Evolutionary conservation across 192 early-diverging fungal genomes (phyloP).

Genomic region (Coemansia sp.): DNA sequence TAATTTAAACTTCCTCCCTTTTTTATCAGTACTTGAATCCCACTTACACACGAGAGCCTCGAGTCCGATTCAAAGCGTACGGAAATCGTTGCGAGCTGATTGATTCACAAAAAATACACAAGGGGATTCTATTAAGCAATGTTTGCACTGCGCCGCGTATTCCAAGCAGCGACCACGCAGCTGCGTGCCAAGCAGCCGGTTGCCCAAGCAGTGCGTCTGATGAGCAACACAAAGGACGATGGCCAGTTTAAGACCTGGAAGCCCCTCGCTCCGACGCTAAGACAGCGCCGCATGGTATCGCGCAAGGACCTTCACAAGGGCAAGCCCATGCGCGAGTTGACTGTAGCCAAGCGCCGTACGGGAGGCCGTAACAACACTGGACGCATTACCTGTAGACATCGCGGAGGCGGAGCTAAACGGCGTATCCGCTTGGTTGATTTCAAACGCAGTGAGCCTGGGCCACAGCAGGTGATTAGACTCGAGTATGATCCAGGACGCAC

Average conservation of each 20-base stretch:
- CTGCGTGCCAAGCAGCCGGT: not conserved
- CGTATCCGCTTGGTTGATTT: conserved; percentile 87
- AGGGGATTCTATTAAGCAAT: too few relatives aligned
- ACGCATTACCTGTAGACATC: conserved; percentile 84
- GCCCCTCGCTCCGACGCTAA: conserved; percentile 77
- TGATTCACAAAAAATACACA: too few relatives aligned
- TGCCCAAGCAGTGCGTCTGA: conserved; percentile 6
- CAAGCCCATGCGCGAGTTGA: conserved; percentile 71
- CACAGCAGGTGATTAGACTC: conserved; percentile 79
- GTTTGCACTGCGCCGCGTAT: conserved; percentile 14
- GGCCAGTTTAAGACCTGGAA: conserved; percentile 93
- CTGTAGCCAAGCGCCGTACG: conserved; percentile 73
- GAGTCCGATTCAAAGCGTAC: too few relatives aligned
- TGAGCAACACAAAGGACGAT: conserved; percentile 44
- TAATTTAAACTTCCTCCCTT: not conserved
- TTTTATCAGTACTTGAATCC: too few relatives aligned
- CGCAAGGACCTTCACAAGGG: conserved; percentile 88
- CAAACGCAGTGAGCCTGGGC: conserved; percentile 65
- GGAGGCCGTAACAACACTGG: conserved; percentile 91
- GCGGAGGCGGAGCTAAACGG: conserved; percentile 90
- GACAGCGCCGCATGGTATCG: conserved; percentile 79
- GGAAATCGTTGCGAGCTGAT: too few relatives aligned
- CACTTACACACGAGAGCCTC: too few relatives aligned
- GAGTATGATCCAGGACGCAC: conserved; percentile 94
- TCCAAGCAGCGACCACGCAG: too few relatives aligned